phyloP scores from a whole-genome alignment of 164 flowering plant genomes.

The Euptelea pleiosperma region DNA sequence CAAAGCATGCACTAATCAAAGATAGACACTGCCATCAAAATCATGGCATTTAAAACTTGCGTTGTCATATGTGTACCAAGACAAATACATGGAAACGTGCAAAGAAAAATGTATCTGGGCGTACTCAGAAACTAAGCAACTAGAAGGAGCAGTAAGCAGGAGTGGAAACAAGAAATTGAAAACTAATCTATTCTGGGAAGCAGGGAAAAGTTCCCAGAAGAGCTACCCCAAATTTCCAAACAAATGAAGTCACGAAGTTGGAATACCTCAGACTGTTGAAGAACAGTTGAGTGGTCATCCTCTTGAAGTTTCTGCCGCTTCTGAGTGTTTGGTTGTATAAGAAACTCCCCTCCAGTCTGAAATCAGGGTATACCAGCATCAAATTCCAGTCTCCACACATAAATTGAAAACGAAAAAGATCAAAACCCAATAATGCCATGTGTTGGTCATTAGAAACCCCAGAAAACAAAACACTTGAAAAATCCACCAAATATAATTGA shows the following conservation, averaged over 20 bases:
- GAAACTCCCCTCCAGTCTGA: constrained; percentile 75
- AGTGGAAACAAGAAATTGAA: not conserved
- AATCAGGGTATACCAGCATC: constrained; percentile 1
- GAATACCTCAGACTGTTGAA: constrained; percentile 61
- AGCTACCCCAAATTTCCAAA: constrained; percentile 2
- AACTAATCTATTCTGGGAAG: not conserved
- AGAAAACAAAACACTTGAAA: too few relatives aligned
- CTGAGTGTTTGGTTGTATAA: constrained; percentile 81
- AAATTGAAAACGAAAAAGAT: too few relatives aligned
- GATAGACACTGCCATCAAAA: not conserved
- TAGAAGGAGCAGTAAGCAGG: not conserved
- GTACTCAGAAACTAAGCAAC: too few relatives aligned
- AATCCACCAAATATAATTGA: too few relatives aligned
- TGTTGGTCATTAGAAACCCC: too few relatives aligned
- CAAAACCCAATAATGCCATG: too few relatives aligned
- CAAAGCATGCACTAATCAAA: not conserved
- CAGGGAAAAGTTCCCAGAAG: not conserved
- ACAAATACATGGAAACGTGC: not conserved
- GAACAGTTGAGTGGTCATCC: constrained; percentile 32
- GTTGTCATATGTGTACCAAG: too few relatives aligned
- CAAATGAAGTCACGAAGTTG: not conserved
- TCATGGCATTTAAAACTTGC: too few relatives aligned
- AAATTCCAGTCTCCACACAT: not conserved
- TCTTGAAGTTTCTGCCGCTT: constrained; percentile 74
- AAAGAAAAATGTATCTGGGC: too few relatives aligned